Evolutionary conservation across 140 eudicot genomes (phyloP), one percentile per base, ranked within the genome.

Genomic region (Senecio squalidus): DNA sequence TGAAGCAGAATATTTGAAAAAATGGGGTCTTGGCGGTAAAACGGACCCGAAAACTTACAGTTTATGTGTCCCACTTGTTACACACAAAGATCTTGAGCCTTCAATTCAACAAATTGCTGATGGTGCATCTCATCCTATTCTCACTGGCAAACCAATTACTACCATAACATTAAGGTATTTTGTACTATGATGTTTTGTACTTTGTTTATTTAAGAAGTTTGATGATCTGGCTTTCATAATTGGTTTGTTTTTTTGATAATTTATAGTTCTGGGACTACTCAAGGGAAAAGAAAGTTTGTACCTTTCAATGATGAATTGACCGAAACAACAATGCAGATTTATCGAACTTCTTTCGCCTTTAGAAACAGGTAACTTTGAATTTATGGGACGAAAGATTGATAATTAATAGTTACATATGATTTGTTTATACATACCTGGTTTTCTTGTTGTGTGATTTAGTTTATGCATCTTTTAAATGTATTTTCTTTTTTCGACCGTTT

Each of bases 11-110:
- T 92, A 92, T 43, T 63, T 92, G 25, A 72, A 60, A 67, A 72
- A 71, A 67, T 79, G 83, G 66, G 85, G 89, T 44, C 87, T 92
- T 45, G 48, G 73, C 55, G 96, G 99, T 52, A 84, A 74, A 69
- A 92, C 82, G 39, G 99, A 92, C 62, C 83, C 85, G 2, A 59
- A 77, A 50, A 92, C 79, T 41, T 92, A 69, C 70, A 68, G 68
- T 72, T 50, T 61, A 46, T 64, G 86, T 79, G 85, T 92, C 14
- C 99, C 99, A 30, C 44, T 92, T 63, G 95, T 75, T 43, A 73
- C 87, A 51, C 96, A 92, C 59, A 47, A 62, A 31, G 99, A 92
- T 68, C 78, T 92, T 56, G 95, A 88, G 30, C 93, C 87, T 66
- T 88, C 84, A 62, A 92, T 92, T 60, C 93, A 74, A 31, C 77